Percentiles rank a stretch among this genome's conserved stretches.
These are phyloP conservation scores for Extremus antarcticus DNA, from an alignment of 495 filamentous ascomycete genomes.

Conservation along the genomic window DNA sequence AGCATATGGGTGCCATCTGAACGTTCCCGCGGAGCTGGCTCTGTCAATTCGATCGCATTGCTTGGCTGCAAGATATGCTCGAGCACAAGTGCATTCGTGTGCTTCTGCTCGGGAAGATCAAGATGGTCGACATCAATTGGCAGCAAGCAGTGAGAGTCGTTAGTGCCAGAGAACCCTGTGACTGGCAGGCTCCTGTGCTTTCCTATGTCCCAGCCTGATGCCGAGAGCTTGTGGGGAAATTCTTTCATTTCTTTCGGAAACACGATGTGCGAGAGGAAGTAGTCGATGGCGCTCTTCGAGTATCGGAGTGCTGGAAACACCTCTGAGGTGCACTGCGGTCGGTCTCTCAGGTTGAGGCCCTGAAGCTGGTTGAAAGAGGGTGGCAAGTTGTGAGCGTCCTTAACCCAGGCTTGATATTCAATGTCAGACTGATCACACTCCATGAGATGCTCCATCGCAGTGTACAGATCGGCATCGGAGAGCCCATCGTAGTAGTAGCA, in stretches of 20 bases:
- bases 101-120: slow-evolving; percentile 44
- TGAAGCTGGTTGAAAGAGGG: slow-evolving; percentile 35
- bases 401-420: slow-evolving; percentile 47
- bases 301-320: slow-evolving; percentile 45
- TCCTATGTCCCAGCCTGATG: slow-evolving; percentile 60
- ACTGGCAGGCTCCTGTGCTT: slow-evolving; percentile 39
- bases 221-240: slow-evolving; percentile 53
- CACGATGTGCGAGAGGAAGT: slow-evolving; percentile 49
- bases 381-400: slow-evolving; percentile 30
- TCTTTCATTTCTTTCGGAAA: slow-evolving; percentile 55
- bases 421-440: slow-evolving; percentile 43
- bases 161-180: slow-evolving; percentile 64
- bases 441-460: slow-evolving; percentile 39
- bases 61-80: slow-evolving; percentile 44
- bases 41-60: slow-evolving; percentile 35
- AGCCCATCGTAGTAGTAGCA: slow-evolving; percentile 62
- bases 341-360: slow-evolving; percentile 52
- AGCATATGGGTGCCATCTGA: too few species aligned
- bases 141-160: slow-evolving; percentile 48
- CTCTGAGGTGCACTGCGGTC: slow-evolving; percentile 21
- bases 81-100: slow-evolving; percentile 58
- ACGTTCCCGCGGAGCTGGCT: too few species aligned
- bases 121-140: slow-evolving; percentile 45
- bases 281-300: slow-evolving; percentile 47
- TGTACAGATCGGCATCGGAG: slow-evolving; percentile 38